Evolutionary conservation across 176 grass and related monocot genomes (phyloP).

Genomic region (Calamus simplicifolius): DNA sequence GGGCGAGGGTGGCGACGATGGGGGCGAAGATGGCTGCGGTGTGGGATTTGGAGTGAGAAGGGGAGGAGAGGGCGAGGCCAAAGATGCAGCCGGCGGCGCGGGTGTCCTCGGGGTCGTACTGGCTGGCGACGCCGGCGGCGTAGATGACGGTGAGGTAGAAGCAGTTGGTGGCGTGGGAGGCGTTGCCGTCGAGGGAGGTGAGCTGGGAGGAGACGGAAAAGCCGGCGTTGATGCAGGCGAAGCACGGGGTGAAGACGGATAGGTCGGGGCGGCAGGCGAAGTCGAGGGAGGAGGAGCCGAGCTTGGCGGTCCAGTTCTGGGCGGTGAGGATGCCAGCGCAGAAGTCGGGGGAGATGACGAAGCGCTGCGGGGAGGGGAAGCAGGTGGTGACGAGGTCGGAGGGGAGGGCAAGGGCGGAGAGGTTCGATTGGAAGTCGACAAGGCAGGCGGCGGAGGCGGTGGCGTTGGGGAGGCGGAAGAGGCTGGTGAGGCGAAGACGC

Average conservation of each 20-base stretch:
- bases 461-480: slow-evolving; percentile 51
- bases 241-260: slow-evolving; percentile 1
- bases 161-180: slow-evolving; percentile 30
- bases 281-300: slow-evolving; percentile 31
- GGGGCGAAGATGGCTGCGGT: slow-evolving; percentile 21
- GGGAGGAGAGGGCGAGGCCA: slow-evolving; percentile 36
- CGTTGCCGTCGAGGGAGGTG: slow-evolving; percentile 34
- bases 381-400: slow-evolving; percentile 35
- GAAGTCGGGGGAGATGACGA: slow-evolving; percentile 43
- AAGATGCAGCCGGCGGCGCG: slow-evolving; percentile 45
- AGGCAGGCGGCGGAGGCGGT: slow-evolving; percentile 46
- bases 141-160: slow-evolving; percentile 58
- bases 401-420: slow-evolving; percentile 46
- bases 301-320: slow-evolving; percentile 14
- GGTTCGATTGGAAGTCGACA: slow-evolving; percentile 25
- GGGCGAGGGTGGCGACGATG: slow-evolving; percentile 4
- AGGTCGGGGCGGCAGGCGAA: slow-evolving; percentile 42
- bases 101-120: slow-evolving; percentile 29
- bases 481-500: slow-evolving; percentile 49
- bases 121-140: slow-evolving; percentile 51
- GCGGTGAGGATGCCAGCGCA: slow-evolving; percentile 52
- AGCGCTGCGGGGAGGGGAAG: slow-evolving; percentile 32
- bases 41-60: slow-evolving; percentile 12
- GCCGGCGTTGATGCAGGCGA: slow-evolving; percentile 33
- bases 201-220: slow-evolving; percentile 33